Evolutionary conservation across 78 protist species (phyloP).

Genomic region (Dictyostelium capitatum): DNA sequence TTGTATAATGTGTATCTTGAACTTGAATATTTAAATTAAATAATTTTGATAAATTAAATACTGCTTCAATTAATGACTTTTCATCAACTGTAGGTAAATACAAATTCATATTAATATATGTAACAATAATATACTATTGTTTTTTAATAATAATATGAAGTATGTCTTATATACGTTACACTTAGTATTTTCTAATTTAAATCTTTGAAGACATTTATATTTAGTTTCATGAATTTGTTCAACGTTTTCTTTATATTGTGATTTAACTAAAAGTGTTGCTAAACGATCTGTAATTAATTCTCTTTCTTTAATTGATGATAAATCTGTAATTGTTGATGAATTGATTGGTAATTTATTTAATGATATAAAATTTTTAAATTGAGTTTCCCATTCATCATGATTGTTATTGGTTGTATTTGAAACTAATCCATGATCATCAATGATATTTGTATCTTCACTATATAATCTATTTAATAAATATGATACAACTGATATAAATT

Average conservation of each 20-base stretch:
- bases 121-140: neutral
- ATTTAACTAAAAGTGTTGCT: slow-evolving; percentile 16
- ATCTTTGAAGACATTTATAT: slow-evolving; percentile 73
- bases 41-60: slow-evolving; percentile 32
- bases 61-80: slow-evolving; percentile 17
- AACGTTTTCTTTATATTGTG: slow-evolving; percentile 37
- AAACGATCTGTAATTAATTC: slow-evolving; percentile 1
- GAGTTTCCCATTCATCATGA: slow-evolving; percentile 47
- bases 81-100: slow-evolving; percentile 23
- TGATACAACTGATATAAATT: slow-evolving; percentile 24
- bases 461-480: slow-evolving; percentile 27
- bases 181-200: slow-evolving; percentile 36
- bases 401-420: neutral
- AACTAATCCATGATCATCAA: neutral
- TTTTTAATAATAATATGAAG: neutral
- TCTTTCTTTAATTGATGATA: slow-evolving; percentile 14
- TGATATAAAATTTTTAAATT: neutral
- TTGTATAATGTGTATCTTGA: slow-evolving; percentile 7
- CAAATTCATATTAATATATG: too few relatives aligned
- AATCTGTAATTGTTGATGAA: neutral
- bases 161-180: neutral
- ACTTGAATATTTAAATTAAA: slow-evolving; percentile 41
- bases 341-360: neutral
- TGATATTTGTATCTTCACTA: neutral
- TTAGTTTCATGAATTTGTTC: slow-evolving; percentile 78